Conservation (phyloP, 352 stramenopile genomes). For the Globisporangium viniferum region DNA sequence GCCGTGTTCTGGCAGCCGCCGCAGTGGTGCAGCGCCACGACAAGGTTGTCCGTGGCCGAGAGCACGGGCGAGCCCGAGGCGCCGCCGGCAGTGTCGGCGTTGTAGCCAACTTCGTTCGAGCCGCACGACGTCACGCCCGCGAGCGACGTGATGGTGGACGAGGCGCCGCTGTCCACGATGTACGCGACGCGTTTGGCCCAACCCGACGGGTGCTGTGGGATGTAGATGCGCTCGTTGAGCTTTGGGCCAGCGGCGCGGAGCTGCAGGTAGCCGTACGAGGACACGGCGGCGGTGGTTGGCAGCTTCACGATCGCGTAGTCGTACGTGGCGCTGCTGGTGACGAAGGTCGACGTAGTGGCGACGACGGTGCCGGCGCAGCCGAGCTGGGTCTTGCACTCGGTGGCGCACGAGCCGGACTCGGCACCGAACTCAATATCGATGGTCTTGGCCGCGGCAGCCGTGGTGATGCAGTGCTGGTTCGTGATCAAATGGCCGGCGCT, state of each 20-base stretch:
- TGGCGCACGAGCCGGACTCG: conserved; percentile 42
- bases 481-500: conserved; percentile 69
- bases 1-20: conserved; percentile 35
- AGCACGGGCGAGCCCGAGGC: conserved; percentile 34
- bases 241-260: not conserved
- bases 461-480: conserved; percentile 66
- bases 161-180: conserved; percentile 12
- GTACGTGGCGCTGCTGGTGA: not conserved
- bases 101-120: conserved; percentile 30
- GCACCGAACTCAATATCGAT: conserved; percentile 62
- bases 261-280: not conserved
- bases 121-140: conserved; percentile 23
- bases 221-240: conserved; percentile 30
- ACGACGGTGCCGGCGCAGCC: not conserved
- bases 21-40: conserved; percentile 40
- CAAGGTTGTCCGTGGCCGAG: conserved; percentile 19
- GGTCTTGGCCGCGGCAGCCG: conserved; percentile 14
- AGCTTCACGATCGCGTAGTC: conserved; percentile 6
- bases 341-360: not conserved
- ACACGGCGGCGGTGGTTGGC: not conserved
- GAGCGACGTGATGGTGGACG: conserved; percentile 24
- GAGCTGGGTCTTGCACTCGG: conserved; percentile 28
- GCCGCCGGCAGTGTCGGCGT: conserved; percentile 35
- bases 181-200: conserved; percentile 31
- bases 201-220: conserved; percentile 40